A percentile compares a stretch with the other conserved stretches of the same genome.
phyloP scores from a whole-genome alignment of 176 grass and related monocot genomes.

The Cocos nucifera region DNA sequence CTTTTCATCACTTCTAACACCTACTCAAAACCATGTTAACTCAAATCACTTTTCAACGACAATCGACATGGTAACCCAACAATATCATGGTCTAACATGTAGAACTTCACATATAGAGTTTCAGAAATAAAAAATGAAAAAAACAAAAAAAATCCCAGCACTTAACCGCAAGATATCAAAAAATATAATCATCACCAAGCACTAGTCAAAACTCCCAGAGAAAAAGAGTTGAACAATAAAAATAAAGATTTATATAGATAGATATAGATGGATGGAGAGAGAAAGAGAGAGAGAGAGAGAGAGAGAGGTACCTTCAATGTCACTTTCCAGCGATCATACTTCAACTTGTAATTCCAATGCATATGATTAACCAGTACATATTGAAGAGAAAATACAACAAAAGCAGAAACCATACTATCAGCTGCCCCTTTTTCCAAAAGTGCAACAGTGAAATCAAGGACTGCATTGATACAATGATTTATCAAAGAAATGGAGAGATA shows the following conservation, averaged over 20 bases:
- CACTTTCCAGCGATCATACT: conserved; percentile 49
- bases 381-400: conserved; percentile 68
- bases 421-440: conserved; percentile 62
- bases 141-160: too few species aligned
- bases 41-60: too few species aligned
- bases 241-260: neutral
- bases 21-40: conserved; percentile 11
- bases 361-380: conserved; percentile 88
- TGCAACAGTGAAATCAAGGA: conserved; percentile 81
- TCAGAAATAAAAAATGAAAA: too few species aligned
- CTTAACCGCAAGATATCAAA: too few species aligned
- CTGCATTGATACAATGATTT: conserved; percentile 26
- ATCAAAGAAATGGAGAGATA: conserved; percentile 23
- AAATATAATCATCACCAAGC: too few species aligned
- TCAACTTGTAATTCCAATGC: conserved; percentile 71
- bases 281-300: neutral
- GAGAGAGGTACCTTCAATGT: conserved; percentile 50
- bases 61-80: too few species aligned
- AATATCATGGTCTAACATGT: too few species aligned
- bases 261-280: neutral
- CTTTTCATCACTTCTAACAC: conserved; percentile 75
- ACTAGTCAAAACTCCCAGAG: neutral
- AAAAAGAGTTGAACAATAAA: neutral
- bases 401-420: conserved; percentile 46
- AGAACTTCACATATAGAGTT: too few species aligned